A percentile compares a stretch with the other conserved stretches of the same genome.
Evolutionary conservation across 208 protist genomes (phyloP).

Genomic region (Acanthamoeba royreba): DNA sequence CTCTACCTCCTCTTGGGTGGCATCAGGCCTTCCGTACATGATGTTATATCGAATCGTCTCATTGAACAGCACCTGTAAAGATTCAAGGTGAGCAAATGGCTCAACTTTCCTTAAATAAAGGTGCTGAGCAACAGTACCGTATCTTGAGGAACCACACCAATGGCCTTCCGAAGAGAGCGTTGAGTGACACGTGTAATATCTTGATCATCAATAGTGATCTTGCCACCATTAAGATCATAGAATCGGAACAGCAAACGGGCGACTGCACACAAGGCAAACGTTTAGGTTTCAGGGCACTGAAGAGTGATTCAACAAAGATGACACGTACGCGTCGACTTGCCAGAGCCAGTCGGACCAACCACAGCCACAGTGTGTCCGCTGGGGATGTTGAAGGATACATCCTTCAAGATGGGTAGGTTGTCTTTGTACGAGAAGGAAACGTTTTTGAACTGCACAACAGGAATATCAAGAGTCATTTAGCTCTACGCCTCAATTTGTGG

Average conservation of each 20-base stretch:
- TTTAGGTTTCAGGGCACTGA: background rate
- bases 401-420: background rate
- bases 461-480: background rate
- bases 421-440: conserved; percentile 74
- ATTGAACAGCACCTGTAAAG: conserved; percentile 58
- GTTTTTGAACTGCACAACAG: conserved; percentile 70
- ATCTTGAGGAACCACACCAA: conserved; percentile 67
- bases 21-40: conserved; percentile 7
- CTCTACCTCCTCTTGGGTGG: conserved; percentile 35
- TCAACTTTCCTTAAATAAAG: background rate
- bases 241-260: conserved; percentile 63
- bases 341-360: background rate
- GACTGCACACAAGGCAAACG: background rate
- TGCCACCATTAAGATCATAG: conserved; percentile 55
- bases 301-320: background rate
- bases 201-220: conserved; percentile 65
- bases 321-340: conserved; percentile 15
- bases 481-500: background rate
- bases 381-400: conserved; percentile 28
- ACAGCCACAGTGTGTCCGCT: conserved; percentile 5
- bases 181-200: conserved; percentile 24
- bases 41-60: conserved; percentile 57
- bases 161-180: conserved; percentile 22
- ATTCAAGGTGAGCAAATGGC: background rate
- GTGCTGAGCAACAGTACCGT: background rate